Base-by-base conservation (phyloP, 2,329 filamentous ascomycete genomes). In the Juglanconis oblonga region DNA sequence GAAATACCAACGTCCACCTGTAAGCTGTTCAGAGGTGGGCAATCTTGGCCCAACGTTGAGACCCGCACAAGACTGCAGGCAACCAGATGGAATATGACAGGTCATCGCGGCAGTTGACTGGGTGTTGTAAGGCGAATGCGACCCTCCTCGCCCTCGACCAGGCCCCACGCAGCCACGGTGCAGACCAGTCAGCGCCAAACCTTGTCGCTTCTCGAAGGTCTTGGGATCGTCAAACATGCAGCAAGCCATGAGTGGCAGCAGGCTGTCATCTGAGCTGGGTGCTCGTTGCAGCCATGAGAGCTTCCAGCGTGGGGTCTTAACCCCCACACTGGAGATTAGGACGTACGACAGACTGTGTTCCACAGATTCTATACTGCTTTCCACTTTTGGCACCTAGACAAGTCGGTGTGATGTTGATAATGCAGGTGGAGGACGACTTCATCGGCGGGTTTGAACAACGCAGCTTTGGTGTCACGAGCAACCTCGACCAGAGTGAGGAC, bases 81-180 rank as follows among this genome's bases (percentile, higher is more conserved):
- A 61, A 57, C 45, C 45, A 50, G 47, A 45, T 14, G 31, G 32
- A 51, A 57, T 57, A 63, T 63, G 61, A 63, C 38, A 57, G 51
- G 52, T 63, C 61, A 61, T 11, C 47, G 55, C 61, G 61, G 61
- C 61, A 63, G 58, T 63, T 63, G 61, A 44, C 55, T 55, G 52
- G 50, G 47, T 29, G 48, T 40, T 47, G 58, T 45, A 61, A 57
- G 45, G 51, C 51, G 47, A 55, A 61, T 61, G 58, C 58, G 61
- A 61, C 58, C 13, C 45, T 58, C 44, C 33, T 44, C 40, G 5
- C 29, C 42, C 54, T 42, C 53, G 50, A 13, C 45, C 40, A 47
- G 51, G 33, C 51, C 47, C 52, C 29, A 11, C 38, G 38, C n/a
- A 42, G 38, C 24, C 24, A 31, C 4, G 5, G 42, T 29, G 45